Evolutionary conservation across 805 yeast species (phyloP).

Genomic region (Debaryomyces prosopidis): DNA sequence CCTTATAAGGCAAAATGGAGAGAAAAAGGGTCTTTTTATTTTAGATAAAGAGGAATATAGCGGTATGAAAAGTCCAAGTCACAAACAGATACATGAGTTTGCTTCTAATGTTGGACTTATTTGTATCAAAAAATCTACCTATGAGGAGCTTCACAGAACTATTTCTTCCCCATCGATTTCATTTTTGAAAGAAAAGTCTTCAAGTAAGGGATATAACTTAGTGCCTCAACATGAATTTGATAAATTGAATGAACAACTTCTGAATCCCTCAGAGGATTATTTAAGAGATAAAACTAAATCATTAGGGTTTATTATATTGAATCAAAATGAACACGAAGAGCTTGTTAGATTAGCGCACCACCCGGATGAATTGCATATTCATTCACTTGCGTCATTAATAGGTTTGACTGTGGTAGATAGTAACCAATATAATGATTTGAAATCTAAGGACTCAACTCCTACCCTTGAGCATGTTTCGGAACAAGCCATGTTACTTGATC

Average conservation of each 20-base stretch:
- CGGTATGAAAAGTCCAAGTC: constrained; percentile 8
- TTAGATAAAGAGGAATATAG: constrained; percentile 10
- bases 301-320: constrained; percentile 8
- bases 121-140: constrained; percentile 10
- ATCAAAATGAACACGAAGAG: constrained; percentile 15
- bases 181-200: constrained; percentile 23
- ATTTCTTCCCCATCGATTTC: constrained; percentile 16
- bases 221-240: constrained; percentile 13
- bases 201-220: constrained; percentile 11
- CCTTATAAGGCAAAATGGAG: constrained; percentile 15
- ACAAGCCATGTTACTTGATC: constrained; percentile 6
- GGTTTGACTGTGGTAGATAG: constrained; percentile 9
- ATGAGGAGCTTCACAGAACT: constrained; percentile 8
- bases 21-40: constrained; percentile 6
- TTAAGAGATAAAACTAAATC: constrained; percentile 15
- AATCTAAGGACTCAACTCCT: constrained; percentile 10
- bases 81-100: neutral
- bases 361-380: constrained; percentile 10
- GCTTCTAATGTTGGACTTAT: constrained; percentile 12
- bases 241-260: constrained; percentile 7
- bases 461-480: constrained; percentile 9
- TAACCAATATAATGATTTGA: constrained; percentile 4
- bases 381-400: neutral
- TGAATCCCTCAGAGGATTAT: constrained; percentile 1
- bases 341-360: constrained; percentile 9